Evolutionary conservation across 495 filamentous ascomycete species (phyloP), one percentile per base, ranked within the genome.

Genomic region (Pyrenula aspistea): DNA sequence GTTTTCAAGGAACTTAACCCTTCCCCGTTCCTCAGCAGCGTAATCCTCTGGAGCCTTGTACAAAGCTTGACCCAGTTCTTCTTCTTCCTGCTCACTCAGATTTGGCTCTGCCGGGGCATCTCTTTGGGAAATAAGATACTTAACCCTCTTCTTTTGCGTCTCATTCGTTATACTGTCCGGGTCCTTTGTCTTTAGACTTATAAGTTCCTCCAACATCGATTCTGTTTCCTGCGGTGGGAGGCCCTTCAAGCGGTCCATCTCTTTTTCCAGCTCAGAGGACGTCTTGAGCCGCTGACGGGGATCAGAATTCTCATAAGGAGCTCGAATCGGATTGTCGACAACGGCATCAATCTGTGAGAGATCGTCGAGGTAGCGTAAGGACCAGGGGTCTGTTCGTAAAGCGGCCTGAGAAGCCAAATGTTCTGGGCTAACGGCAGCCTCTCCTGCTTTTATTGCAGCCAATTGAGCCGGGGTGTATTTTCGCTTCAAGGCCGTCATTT

Each of bases 391-490:
- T 49, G 67, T 69, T 51, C 86, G 83, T 52, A 86, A 64, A 2
- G 77, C 74, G 53, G 83, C 84, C 68, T 91, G 86, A 42, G 82
- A 77, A 8, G 81, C 79, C 65, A 97, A 68, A 69, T 98, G 89
- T 57, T 79, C 71, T 15, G 85, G 80, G 69, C 88, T 80, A 69
- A 98, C 86, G 57, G 88, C 82, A 10, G 78, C 76, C 70, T 98
- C 93, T 58, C 86, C 93, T 54, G 87, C 89, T 70, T 90, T 77
- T 69, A 98, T 83, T 51, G 90, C 88, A n/a, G 74, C 76, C 57
- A 96, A 74, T 71, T 98, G 93, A 59, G 83, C 78, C 12, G 84
- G 78, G 3, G 87, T 86, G 75, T 95, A 97, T 57, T 77, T 73
- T 60, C 81, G 72, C 25, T 67, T 61, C 42, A 97, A 76, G 15